These are phyloP conservation scores for Boletellus emodensis DNA, from an alignment of 768 basidiomycete genomes.

Conservation along the genomic window DNA sequence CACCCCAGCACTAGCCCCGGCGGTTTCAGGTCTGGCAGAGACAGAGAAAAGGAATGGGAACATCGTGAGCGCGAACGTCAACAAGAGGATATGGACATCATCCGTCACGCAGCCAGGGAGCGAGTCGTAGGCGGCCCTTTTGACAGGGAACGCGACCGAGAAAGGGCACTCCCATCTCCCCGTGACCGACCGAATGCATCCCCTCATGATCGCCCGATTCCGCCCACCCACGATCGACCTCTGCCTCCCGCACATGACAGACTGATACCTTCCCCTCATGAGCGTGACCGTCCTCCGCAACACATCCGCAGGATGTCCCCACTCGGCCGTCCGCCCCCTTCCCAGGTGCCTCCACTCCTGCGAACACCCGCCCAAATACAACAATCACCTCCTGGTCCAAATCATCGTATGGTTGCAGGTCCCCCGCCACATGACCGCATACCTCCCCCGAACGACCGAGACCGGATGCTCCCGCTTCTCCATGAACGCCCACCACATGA, in stretches of 20 bases:
- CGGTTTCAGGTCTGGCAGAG: conserved; percentile 22
- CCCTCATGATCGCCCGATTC: conserved; percentile 23
- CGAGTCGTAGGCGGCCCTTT: conserved; percentile 17
- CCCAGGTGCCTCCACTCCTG: conserved; percentile 13
- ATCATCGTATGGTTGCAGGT: conserved; percentile 18
- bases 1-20: conserved; percentile 24
- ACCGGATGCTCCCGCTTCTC: conserved; percentile 21
- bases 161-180: conserved; percentile 21
- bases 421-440: conserved; percentile 25
- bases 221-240: conserved; percentile 18
- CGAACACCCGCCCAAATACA: conserved; percentile 15
- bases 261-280: conserved; percentile 22
- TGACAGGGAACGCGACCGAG: conserved; percentile 28
- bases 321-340: conserved; percentile 17
- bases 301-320: conserved; percentile 26
- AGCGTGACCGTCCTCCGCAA: conserved; percentile 21
- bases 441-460: conserved; percentile 21
- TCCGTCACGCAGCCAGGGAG: conserved; percentile 24
- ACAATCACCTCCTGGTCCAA: conserved; percentile 24
- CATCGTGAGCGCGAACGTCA: conserved; percentile 26
- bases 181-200: conserved; percentile 24
- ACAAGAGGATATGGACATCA: conserved; percentile 27
- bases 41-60: conserved; percentile 28
- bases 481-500: conserved; percentile 23
- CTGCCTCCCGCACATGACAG: conserved; percentile 22